Conservation (phyloP, 345 rosid species). For the Dipteronia dyeriana region DNA sequence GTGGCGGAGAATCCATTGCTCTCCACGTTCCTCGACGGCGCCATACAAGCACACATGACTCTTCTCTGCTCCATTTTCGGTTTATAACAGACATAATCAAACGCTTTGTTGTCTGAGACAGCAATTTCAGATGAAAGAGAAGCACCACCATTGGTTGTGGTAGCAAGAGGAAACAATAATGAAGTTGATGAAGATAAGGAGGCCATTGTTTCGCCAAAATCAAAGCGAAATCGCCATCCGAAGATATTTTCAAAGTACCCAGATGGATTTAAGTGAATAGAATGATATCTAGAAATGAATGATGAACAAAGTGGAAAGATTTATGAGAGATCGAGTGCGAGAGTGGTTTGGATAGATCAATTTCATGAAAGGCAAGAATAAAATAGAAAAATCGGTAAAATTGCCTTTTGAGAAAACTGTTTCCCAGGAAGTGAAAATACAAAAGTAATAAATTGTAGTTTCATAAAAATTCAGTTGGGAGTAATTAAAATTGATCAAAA, state of each 20-base stretch:
- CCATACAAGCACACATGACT: conserved; percentile 55
- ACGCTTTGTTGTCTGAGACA: conserved; percentile 7
- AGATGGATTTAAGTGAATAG: not conserved
- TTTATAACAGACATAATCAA: conserved; percentile 21
- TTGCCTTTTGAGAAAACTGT: too few species aligned
- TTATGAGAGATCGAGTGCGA: not conserved
- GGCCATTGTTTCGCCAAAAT: conserved; percentile 22
- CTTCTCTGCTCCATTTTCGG: conserved; percentile 23
- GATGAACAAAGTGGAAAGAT: not conserved
- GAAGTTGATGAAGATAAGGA: conserved; percentile 36
- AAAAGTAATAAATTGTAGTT: too few species aligned
- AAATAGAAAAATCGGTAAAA: too few species aligned
- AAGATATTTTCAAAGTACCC: not conserved
- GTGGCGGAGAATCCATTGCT: conserved; percentile 42
- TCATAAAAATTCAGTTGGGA: too few species aligned
- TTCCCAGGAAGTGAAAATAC: too few species aligned
- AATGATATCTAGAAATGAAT: not conserved
- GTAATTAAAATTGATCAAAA: too few species aligned
- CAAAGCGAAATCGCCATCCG: not conserved
- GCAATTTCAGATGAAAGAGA: conserved; percentile 1
- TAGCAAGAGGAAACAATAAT: conserved; percentile 20
- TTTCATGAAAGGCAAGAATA: too few species aligned
- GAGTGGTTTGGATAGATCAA: not conserved
- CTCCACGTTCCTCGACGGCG: conserved; percentile 51
- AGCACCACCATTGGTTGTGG: conserved; percentile 16